Base-by-base conservation (phyloP, 139 green algal species). In the Mesostigma viride region DNA sequence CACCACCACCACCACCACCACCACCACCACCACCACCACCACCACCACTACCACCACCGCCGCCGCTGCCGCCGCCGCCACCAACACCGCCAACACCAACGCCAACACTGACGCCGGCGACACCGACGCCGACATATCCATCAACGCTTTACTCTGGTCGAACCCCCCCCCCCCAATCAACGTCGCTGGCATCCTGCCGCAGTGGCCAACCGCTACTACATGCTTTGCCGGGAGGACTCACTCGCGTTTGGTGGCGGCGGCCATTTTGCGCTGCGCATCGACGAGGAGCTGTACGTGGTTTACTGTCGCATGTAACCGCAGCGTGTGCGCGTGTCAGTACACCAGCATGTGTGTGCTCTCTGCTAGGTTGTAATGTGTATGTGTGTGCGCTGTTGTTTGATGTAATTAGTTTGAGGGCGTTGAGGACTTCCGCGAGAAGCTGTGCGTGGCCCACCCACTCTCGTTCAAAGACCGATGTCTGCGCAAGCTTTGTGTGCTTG, bases 231-330 rank as follows among this genome's bases (percentile, higher is more conserved):
- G 8, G 58, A 62, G 31, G 64, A 76, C 2, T 26, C 24, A 1
- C 64, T 76, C 5, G 69, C 64, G 0, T 76, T 76, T 62, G 70
- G 70, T 24, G 70, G 70, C 8, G 70, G 70, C 26, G 70, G 64
- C 45, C 70, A 76, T 40, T 76, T 76, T 57, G 70, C 70, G 1
- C 40, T 76, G 11, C 46, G 63, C 24, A n/a, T 76, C 20, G 64
- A 76, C 31, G 47, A 58, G 34, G 70, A 76, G 26, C 58, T 76
- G 70, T 76, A 32, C 66, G 70, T n/a, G 40, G 11, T 24, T 51
- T 14, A 14, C 40, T 51, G 40, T 8, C 40, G 40, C 40, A 24
- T 51, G 40, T 24, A 51, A 8, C 40, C 14, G 40, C 14, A 24
- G 40, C 14, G 40, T 51, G 8, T 14, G 40, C 8, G 8, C 11